Conservation (phyloP, 1,284 basidiomycete species). For the Psilocybe mexicana region DNA sequence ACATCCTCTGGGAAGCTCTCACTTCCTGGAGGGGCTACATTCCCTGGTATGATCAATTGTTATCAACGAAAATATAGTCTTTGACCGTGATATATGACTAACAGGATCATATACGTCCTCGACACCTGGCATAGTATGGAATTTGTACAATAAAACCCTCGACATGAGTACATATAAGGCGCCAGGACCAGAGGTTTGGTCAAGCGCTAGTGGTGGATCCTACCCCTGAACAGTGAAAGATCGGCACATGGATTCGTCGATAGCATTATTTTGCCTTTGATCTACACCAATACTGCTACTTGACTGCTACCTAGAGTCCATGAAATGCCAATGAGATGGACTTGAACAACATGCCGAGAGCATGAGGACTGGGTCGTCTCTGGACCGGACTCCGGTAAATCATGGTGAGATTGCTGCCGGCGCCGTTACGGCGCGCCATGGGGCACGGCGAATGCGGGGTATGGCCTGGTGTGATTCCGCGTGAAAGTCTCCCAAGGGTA, state of each 20-base stretch:
- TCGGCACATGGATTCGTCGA: not conserved
- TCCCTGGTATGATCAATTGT: constrained; percentile 26
- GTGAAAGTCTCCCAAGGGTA: not conserved
- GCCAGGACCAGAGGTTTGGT: constrained; percentile 32
- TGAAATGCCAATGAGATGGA: too few species aligned
- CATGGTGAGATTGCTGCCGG: not conserved
- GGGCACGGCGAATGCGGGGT: constrained; percentile 8
- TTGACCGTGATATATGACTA: not conserved
- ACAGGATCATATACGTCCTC: constrained; percentile 29
- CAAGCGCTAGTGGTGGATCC: constrained; percentile 28
- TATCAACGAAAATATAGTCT: not conserved
- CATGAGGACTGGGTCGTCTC: not conserved
- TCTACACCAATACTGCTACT: too few species aligned
- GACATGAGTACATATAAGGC: constrained; percentile 26
- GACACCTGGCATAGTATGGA: constrained; percentile 33
- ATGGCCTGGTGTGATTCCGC: constrained; percentile 2
- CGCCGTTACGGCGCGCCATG: not conserved
- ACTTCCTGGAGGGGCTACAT: constrained; percentile 30
- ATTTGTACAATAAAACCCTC: constrained; percentile 27
- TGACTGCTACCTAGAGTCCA: too few species aligned
- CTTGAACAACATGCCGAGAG: too few species aligned
- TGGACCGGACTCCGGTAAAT: constrained; percentile 4
- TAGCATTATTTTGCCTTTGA: too few species aligned
- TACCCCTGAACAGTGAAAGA: not conserved
- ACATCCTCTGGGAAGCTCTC: constrained; percentile 25